Conservation (phyloP, 1,284 basidiomycete species). For the Earliella scabrosa region DNA sequence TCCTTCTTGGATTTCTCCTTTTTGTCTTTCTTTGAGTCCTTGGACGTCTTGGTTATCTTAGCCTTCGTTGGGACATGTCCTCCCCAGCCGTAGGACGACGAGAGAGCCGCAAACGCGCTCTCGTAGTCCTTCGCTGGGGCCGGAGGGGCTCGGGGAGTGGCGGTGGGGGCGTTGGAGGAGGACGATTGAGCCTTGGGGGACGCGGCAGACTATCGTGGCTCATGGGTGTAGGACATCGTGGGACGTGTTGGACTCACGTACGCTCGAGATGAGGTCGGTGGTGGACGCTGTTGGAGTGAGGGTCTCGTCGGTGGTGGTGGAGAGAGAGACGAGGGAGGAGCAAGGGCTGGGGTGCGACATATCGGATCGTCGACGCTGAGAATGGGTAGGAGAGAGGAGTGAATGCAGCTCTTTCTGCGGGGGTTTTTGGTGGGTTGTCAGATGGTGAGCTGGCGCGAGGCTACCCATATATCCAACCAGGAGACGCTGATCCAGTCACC, state of each 20-base stretch:
- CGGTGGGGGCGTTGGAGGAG: background rate
- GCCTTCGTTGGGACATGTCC: slow-evolving; percentile 10
- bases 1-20: background rate
- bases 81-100: slow-evolving; percentile 24
- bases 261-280: slow-evolving; percentile 2
- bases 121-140: slow-evolving; percentile 22
- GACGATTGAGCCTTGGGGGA: background rate
- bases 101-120: slow-evolving; percentile 21
- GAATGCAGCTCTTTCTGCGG: no score
- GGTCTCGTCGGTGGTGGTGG: background rate
- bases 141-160: background rate
- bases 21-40: slow-evolving; percentile 6
- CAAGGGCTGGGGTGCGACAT: slow-evolving; percentile 7
- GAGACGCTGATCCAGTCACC: no score
- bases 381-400: no score
- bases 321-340: slow-evolving; percentile 9
- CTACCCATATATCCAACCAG: no score
- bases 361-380: background rate
- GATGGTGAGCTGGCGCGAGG: no score
- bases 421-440: no score
- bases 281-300: slow-evolving; percentile 5
- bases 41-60: slow-evolving; percentile 7
- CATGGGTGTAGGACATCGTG: no score
- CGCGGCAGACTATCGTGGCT: background rate
- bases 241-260: background rate